Evolutionary conservation across 805 yeast species (phyloP), one percentile per base, ranked within the genome.

Genomic region (Barnettozyma wickerhamii): DNA sequence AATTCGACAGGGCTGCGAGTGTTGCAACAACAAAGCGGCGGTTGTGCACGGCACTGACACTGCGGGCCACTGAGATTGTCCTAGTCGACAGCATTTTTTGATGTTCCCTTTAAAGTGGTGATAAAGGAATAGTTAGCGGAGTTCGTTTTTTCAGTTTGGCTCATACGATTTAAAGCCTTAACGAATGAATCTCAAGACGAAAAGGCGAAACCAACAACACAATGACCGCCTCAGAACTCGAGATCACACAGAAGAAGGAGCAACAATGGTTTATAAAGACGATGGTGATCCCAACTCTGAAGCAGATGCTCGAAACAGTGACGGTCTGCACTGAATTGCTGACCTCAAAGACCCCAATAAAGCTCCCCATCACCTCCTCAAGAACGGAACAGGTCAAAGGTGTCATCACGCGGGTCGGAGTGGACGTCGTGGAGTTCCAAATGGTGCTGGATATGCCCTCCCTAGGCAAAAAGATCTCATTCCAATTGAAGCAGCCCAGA

Each of bases 381-480:
- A 73, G 79, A 40, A 71, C 74, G 41, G 83, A 79, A 42, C 60
- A 68, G 3, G 59, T 81, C 13, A 79, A 80, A 45, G 91, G 91
- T 0, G 67, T 77, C 1, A 56, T 82, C 0, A 73, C 76, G 0
- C 58, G 90, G 37, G 71, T 68, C 39, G 80, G 81, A 6, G 68
- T 72, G 10, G 70, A 71, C 45, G 64, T 83, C 5, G 65, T 72
- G 1, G 74, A 73, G 23, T 56, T 81, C 45, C 69, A 68, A 32
- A 56, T 74, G 10, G 46, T 57, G 0, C 55, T 75, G 30, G 60
- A 60, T 41, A 55, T 55, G 47, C 71, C 62, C 42, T 52, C 51
- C 37, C 56, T 72, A 40, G 69, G 65, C 48, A 76, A 69, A 51
- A 72, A 62, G 41, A 56, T 55, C 48, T 60, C 55, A 43, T 63